phyloP scores from a whole-genome alignment of 2,329 filamentous ascomycete genomes.

The Teratosphaeriaceae sp. region DNA sequence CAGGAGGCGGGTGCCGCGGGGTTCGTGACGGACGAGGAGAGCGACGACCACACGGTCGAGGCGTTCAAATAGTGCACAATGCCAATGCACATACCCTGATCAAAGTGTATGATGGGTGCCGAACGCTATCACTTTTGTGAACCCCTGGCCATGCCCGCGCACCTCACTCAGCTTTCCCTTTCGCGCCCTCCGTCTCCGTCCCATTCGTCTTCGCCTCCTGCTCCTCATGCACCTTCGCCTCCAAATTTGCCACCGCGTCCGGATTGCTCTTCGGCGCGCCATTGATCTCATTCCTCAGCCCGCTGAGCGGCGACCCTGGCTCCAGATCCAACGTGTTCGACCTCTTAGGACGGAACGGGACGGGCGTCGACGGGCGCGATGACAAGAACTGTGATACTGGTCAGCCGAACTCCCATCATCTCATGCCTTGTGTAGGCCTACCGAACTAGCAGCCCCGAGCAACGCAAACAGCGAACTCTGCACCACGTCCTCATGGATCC shows the following conservation, averaged over 20 bases:
- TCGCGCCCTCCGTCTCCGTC: neutral
- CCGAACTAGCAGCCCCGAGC: conserved; percentile 76
- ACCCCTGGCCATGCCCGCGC: no score
- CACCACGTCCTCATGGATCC: conserved; percentile 87
- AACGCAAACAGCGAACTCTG: conserved; percentile 83
- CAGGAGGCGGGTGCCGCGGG: no score
- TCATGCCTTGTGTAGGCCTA: conserved; percentile 51
- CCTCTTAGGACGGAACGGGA: conserved; percentile 53
- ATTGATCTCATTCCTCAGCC: conserved; percentile 24
- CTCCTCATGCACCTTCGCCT: conserved; percentile 23
- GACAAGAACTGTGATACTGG: conserved; percentile 56
- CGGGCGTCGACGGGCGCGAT: conserved; percentile 62
- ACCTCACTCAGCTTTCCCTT: no score
- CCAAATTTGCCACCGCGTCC: conserved; percentile 26
- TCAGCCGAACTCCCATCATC: conserved; percentile 6
- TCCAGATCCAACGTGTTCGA: conserved; percentile 40
- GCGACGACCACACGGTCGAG: no score
- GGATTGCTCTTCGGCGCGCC: conserved; percentile 24
- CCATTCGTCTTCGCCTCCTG: conserved; percentile 2
- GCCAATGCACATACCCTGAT: no score
- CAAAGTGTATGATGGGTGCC: no score
- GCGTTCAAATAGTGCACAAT: no score
- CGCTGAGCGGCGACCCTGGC: conserved; percentile 15
- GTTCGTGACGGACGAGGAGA: no score
- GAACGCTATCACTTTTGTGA: neutral